Conservation (phyloP, 176 grass and related monocot genomes). For the Oryza brachyantha region DNA sequence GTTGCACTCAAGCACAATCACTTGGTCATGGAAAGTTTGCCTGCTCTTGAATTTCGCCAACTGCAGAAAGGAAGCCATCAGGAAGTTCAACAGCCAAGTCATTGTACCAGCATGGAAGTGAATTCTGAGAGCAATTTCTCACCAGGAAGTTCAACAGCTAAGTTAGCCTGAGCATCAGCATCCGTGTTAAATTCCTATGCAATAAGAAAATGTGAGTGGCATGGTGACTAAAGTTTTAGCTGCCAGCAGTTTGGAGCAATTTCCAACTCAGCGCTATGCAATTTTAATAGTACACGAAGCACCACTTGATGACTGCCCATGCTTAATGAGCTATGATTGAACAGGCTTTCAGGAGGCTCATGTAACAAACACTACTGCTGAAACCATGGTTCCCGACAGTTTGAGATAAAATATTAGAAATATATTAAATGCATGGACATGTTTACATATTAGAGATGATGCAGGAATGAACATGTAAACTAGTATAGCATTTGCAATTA, state of each 20-base stretch:
- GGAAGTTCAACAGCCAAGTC: not conserved
- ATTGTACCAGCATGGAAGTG: not conserved
- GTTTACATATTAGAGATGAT: not conserved
- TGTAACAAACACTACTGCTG: not conserved
- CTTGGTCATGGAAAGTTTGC: conserved; percentile 26
- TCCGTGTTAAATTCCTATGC: conserved; percentile 35
- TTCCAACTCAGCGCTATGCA: not conserved
- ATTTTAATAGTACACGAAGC: not conserved
- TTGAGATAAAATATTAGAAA: not conserved
- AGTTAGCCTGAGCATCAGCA: conserved; percentile 45
- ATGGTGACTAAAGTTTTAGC: not conserved
- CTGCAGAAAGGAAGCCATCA: conserved; percentile 32
- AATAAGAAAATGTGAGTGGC: conserved; percentile 3
- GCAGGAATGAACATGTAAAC: not conserved
- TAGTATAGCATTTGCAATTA: not conserved
- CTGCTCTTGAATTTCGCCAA: conserved; percentile 46
- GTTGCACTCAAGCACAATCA: not conserved
- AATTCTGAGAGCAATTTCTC: not conserved
- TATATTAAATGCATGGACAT: not conserved
- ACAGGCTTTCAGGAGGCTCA: not conserved
- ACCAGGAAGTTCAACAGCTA: conserved; percentile 45
- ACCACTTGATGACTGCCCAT: not conserved
- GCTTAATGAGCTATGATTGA: not conserved
- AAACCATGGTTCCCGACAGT: not conserved
- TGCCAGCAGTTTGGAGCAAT: not conserved